A percentile compares a stretch with the other conserved stretches of the same genome.
Conservation (phyloP, 306 rosid species). For the Cyclanthera cordifolia region DNA sequence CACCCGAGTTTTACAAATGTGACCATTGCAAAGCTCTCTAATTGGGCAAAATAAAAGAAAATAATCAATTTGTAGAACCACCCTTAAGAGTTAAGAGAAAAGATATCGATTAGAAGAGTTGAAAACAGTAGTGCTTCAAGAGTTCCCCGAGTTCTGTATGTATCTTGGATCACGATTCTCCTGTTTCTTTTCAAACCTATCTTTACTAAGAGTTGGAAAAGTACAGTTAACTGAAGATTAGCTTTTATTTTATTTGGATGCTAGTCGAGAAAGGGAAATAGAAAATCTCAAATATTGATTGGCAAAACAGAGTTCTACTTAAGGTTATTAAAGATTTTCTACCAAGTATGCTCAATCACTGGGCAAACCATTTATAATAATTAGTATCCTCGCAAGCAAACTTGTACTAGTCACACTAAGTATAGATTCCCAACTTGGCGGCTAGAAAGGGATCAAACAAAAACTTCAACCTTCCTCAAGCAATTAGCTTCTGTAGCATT, state of each 20-base stretch:
- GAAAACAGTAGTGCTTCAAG: neutral
- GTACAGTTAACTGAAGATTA: neutral
- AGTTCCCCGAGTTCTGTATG: neutral
- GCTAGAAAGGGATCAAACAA: neutral
- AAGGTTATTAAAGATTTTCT: neutral
- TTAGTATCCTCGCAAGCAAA: neutral
- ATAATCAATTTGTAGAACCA: neutral
- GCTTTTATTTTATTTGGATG: neutral
- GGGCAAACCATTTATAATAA: neutral
- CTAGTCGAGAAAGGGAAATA: neutral
- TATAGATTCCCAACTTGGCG: neutral
- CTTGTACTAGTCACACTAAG: neutral
- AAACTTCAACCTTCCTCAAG: neutral
- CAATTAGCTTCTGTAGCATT: neutral
- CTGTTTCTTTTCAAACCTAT: neutral
- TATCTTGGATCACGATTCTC: neutral
- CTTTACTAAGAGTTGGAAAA: neutral
- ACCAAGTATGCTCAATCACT: neutral
- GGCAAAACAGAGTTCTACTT: neutral
- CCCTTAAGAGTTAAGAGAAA: neutral
- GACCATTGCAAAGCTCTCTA: neutral
- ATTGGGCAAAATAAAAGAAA: neutral
- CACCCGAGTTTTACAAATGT: neutral
- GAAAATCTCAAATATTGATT: neutral
- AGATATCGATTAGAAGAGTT: neutral